Percentiles rank a stretch among this genome's conserved stretches.
Conservation (phyloP, 257 asterid genomes). For the Ligustrum vulgare region DNA sequence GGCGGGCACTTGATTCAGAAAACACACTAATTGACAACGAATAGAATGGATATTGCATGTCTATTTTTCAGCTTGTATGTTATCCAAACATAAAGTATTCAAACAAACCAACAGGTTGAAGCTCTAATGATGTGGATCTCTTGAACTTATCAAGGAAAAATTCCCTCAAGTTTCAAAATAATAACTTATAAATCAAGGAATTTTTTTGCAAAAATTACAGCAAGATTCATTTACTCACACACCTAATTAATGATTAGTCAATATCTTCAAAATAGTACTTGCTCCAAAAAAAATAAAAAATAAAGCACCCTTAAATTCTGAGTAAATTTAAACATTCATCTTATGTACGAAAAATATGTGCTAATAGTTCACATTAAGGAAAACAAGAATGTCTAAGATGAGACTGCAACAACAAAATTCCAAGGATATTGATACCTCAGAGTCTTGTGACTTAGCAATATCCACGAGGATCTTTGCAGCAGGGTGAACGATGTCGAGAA, state of each 20-base stretch:
- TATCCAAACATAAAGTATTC: background rate
- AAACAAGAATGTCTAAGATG: background rate
- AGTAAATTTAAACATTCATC: background rate
- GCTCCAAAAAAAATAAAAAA: background rate
- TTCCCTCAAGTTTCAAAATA: background rate
- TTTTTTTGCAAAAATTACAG: background rate
- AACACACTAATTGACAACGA: background rate
- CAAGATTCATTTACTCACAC: background rate
- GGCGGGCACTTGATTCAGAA: background rate
- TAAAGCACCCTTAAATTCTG: background rate
- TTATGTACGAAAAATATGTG: background rate
- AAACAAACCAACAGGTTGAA: background rate
- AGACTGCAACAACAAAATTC: background rate
- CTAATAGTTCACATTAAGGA: background rate
- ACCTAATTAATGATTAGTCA: background rate
- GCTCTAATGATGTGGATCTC: background rate
- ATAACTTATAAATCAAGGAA: background rate
- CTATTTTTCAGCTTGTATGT: background rate
- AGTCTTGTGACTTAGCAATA: constrained; percentile 97
- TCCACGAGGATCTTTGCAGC: constrained; percentile 98
- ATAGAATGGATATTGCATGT: background rate
- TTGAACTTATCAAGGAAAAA: background rate
- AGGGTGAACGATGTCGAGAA: constrained; percentile 94
- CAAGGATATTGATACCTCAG: constrained; percentile 62
- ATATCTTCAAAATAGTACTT: background rate